phyloP scores from a whole-genome alignment of 345 rosid genomes.

The Punica granatum region DNA sequence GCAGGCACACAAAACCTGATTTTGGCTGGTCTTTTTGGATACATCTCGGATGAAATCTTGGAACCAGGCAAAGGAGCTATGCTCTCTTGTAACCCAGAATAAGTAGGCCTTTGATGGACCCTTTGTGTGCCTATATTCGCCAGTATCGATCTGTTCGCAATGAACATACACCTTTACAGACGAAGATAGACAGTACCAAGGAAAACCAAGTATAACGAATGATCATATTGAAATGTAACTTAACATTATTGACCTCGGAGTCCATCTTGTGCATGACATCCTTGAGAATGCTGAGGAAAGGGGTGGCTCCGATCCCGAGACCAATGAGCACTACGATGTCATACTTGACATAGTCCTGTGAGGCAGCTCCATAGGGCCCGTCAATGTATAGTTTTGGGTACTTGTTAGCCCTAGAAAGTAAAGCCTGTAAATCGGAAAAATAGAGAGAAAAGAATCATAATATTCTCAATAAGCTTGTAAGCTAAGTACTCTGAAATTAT shows the following conservation, averaged over 20 bases:
- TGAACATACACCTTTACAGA: background rate
- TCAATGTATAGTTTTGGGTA: slow-evolving; percentile 41
- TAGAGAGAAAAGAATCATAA: background rate
- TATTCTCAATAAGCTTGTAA: background rate
- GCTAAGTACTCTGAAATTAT: background rate
- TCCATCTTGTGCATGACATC: slow-evolving; percentile 18
- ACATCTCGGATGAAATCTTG: slow-evolving; percentile 27
- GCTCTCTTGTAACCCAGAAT: slow-evolving; percentile 62
- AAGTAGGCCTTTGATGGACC: slow-evolving; percentile 44
- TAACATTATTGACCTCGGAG: background rate
- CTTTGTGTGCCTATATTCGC: slow-evolving; percentile 12
- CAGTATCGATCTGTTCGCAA: slow-evolving; percentile 14
- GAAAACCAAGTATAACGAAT: no score
- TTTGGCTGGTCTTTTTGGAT: slow-evolving; percentile 19
- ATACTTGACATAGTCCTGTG: slow-evolving; percentile 50
- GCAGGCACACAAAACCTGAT: slow-evolving; percentile 18
- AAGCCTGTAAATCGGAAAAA: background rate
- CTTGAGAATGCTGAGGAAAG: slow-evolving; percentile 51
- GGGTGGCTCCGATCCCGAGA: slow-evolving; percentile 58
- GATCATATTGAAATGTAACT: background rate
- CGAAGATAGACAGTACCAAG: background rate
- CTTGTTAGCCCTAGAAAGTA: slow-evolving; percentile 16
- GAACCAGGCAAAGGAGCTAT: slow-evolving; percentile 53
- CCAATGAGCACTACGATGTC: slow-evolving; percentile 43
- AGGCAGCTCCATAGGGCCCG: slow-evolving; percentile 52